Base-by-base conservation (phyloP, 2,329 filamentous ascomycete species). In the Colletotrichum lindemuthianum region DNA sequence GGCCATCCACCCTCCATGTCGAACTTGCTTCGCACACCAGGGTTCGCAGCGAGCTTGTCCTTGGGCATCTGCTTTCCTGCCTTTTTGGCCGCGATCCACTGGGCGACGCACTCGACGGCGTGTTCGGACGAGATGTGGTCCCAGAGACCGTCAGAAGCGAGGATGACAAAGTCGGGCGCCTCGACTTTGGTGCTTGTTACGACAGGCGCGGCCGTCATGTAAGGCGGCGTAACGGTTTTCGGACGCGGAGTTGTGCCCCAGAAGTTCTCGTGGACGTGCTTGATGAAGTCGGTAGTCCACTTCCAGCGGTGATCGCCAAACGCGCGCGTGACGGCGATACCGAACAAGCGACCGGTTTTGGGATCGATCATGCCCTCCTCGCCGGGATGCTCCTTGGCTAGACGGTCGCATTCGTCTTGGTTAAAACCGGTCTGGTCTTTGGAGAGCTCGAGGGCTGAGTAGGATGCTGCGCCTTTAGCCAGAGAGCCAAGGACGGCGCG, bases 301-400 rank as follows among this genome's bases (percentile, higher is more conserved):
- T 92, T 92, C 87, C 87, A 91, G 63, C 85, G 81, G 54, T 84
- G 81, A 71, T 92, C 89, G 13, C 90, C 90, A 71, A 92, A 92
- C 0, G 87, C 89, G 6, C 90, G 82, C 0, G 88, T 87, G 1
- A 90, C 82, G 43, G 79, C 78, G 44, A 87, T 81, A 1, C 90
- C 89, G 63, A 90, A 79, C 0, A 91, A 74, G 1, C 90, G 83
- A 0, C 89, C 89, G 13, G 81, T 77, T 63, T 82, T 79, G 3
- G 71, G 56, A 47, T 73, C 72, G 10, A 78, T 66, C 34, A 91
- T 79, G 10, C 88, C 76, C 15, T 82, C 78, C 74, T 92, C 89
- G 44, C 84, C 84, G 0, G 89, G 90, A 72, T 92, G 90, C 53
- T 86, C 84, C 1, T 74, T 74, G 9, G 79, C 72, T 12, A 92